Evolutionary conservation across 2,329 filamentous ascomycete genomes (phyloP).

Genomic region (Cercospora citrullina): DNA sequence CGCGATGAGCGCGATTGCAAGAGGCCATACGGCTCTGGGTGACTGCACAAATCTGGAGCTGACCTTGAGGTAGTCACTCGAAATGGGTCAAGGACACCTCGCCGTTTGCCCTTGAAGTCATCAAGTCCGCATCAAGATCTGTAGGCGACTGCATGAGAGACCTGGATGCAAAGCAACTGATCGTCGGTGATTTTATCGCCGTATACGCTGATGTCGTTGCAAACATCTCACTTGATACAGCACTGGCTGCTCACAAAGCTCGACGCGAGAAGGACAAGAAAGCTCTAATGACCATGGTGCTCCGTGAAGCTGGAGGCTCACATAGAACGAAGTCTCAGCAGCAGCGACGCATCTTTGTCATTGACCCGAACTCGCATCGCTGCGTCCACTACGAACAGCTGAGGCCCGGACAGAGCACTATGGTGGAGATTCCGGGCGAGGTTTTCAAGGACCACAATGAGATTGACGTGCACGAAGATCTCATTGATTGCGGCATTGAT

Average conservation of each 20-base stretch:
- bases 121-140: slow-evolving; percentile 82
- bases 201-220: slow-evolving; percentile 92
- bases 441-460: slow-evolving; percentile 73
- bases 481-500: slow-evolving; percentile 93
- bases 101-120: slow-evolving; percentile 80
- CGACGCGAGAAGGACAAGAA: slow-evolving; percentile 83
- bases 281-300: slow-evolving; percentile 95
- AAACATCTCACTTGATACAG: slow-evolving; percentile 80
- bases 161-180: slow-evolving; percentile 79
- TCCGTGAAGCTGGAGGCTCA: slow-evolving; percentile 71
- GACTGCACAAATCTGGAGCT: slow-evolving; percentile 1
- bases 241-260: slow-evolving; percentile 75
- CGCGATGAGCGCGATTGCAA: not conserved
- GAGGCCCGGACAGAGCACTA: slow-evolving; percentile 61
- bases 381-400: slow-evolving; percentile 96
- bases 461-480: slow-evolving; percentile 79
- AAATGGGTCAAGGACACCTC: slow-evolving; percentile 72
- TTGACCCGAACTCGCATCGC: slow-evolving; percentile 75
- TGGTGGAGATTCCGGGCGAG: slow-evolving; percentile 72
- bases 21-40: not conserved
- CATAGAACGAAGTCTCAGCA: slow-evolving; percentile 77
- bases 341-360: slow-evolving; percentile 78
- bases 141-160: slow-evolving; percentile 94
- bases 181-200: slow-evolving; percentile 86
- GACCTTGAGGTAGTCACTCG: slow-evolving; percentile 49